Conservation (phyloP, 768 basidiomycete species). For the Rubroboletus satanas region DNA sequence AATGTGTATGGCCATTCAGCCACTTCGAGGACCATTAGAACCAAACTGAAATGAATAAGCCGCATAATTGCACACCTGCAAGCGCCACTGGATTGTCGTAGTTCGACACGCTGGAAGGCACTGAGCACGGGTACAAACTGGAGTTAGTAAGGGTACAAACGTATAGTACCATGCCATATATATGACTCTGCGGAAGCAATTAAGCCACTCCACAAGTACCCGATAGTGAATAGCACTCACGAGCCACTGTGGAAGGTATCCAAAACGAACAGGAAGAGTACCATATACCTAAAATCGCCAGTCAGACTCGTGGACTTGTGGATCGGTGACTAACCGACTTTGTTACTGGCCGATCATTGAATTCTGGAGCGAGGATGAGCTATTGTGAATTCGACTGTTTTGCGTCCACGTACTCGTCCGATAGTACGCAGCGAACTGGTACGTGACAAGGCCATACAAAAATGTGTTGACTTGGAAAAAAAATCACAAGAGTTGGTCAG, state of each 20-base stretch:
- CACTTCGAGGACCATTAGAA: background rate
- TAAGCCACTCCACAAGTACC: background rate
- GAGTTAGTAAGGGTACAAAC: background rate
- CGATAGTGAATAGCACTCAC: constrained; percentile 1
- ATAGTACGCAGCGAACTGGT: constrained; percentile 40
- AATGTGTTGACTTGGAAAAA: constrained; percentile 18
- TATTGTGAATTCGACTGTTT: background rate
- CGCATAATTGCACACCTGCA: background rate
- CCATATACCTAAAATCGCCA: constrained; percentile 4
- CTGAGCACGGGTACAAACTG: background rate
- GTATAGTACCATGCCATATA: constrained; percentile 20
- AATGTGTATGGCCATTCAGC: constrained; percentile 49
- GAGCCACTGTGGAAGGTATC: constrained; percentile 18
- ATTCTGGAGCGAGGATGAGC: constrained; percentile 1
- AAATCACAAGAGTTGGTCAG: background rate
- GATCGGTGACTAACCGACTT: background rate
- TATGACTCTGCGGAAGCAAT: constrained; percentile 7
- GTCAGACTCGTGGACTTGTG: background rate
- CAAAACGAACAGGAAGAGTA: constrained; percentile 12
- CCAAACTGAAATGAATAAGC: no score
- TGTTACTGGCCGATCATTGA: constrained; percentile 8
- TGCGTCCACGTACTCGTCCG: constrained; percentile 12
- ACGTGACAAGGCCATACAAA: constrained; percentile 42
- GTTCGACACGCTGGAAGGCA: background rate
- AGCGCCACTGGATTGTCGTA: background rate